Base-by-base conservation (phyloP, 495 filamentous ascomycete genomes). In the Pseudoneurospora amorphoporcata region DNA sequence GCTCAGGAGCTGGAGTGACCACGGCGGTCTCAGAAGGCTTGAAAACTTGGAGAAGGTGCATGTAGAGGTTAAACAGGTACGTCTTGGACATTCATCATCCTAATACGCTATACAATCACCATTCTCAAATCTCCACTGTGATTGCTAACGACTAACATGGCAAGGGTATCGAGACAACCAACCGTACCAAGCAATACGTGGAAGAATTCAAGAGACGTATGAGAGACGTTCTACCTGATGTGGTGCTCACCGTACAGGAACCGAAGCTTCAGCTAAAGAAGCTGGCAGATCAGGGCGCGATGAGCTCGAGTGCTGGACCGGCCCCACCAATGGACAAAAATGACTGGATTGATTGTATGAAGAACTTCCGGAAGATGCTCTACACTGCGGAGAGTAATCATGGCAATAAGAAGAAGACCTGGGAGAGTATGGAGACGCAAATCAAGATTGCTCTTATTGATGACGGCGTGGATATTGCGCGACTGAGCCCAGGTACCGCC, bases 371-470 rank as follows among this genome's bases (percentile, higher is more conserved):
- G 38, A 37, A 71, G 14, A 53, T 77, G 12, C 69, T 78, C 37
- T 71, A 72, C 69, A 74, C 72, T 35, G 71, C 74, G 17, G 74
- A 77, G 35, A 40, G 23, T 14, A 73, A 69, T 68, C 39, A 70
- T 70, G 68, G 41, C 41, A 43, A 74, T 37, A 35, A 70, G 47
- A n/a, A 76, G 69, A 65, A 72, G 65, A 39, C 40, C 53, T 39
- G 72, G 68, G 37, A 71, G 68, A 69, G 32, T 29, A 47, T 70
- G 8, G 71, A 42, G 68, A 73, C 47, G 69, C 74, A 23, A 40
- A 75, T 82, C 39, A 81, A 75, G 12, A 77, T 85, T 5, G 83
- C 81, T n/a, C 39, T 84, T n/a, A 84, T 85, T 45, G 82, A 85
- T 69, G 82, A 85, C 71, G 82, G 84, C 16, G 77, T 83, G 5